Percentiles rank a stretch among this genome's conserved stretches.
Evolutionary conservation across 768 basidiomycete genomes (phyloP).

Genomic region (Gloeopeniophorella convolvens): DNA sequence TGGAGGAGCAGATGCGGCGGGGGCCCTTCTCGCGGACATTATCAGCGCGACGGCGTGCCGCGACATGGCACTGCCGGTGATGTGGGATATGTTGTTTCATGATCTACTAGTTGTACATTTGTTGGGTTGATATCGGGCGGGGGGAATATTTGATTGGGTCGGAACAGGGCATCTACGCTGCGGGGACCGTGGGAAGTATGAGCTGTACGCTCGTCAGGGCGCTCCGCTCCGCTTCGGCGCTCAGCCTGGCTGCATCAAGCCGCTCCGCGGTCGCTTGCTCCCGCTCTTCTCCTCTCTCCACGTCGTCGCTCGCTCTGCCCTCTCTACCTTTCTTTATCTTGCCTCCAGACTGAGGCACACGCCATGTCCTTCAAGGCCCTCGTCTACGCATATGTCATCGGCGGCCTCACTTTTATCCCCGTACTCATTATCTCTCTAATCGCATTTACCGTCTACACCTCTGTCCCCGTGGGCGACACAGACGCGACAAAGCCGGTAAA

Average conservation of each 20-base stretch:
- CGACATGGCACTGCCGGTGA: not conserved
- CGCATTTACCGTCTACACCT: slow-evolving; percentile 71
- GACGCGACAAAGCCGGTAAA: slow-evolving; percentile 37
- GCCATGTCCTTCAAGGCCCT: slow-evolving; percentile 65
- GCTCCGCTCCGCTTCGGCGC: too few species aligned
- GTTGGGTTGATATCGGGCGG: too few species aligned
- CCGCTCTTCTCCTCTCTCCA: not conserved
- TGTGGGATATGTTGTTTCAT: too few species aligned
- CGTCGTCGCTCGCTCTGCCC: not conserved
- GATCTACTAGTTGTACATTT: too few species aligned
- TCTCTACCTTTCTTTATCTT: too few species aligned
- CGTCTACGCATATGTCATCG: slow-evolving; percentile 80
- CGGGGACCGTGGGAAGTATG: too few species aligned
- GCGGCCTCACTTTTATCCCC: slow-evolving; percentile 87
- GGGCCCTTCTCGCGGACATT: slow-evolving; percentile 38
- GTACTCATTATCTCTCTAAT: slow-evolving; percentile 54
- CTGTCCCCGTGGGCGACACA: slow-evolving; percentile 64
- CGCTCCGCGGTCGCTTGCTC: not conserved
- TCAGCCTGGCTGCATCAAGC: not conserved
- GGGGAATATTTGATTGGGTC: too few species aligned
- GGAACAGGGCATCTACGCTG: too few species aligned
- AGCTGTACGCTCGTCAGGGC: too few species aligned
- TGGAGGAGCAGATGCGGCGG: slow-evolving; percentile 39
- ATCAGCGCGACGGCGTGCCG: not conserved
- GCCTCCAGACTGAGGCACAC: too few species aligned